Evolutionary conservation across 179 eudicot species (phyloP).

Genomic region (Silene noctiflora): DNA sequence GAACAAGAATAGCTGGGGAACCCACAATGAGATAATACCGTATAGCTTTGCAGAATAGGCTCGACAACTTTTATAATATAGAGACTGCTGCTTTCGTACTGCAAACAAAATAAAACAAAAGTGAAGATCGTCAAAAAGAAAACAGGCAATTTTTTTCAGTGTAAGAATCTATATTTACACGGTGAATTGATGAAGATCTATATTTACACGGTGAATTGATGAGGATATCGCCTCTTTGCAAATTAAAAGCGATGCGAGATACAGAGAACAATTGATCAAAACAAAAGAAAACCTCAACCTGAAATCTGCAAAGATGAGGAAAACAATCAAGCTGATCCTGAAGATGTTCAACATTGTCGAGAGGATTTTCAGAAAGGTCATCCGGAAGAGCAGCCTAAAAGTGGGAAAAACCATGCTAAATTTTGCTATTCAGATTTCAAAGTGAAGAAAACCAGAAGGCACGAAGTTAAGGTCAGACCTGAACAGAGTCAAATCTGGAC

Average conservation of each 20-base stretch:
- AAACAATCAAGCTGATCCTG: constrained; percentile 95
- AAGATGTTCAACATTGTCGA: constrained; percentile 90
- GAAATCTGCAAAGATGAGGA: constrained; percentile 85
- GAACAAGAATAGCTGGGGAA: constrained; percentile 7
- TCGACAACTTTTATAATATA: constrained; percentile 57
- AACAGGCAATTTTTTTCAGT: constrained; percentile 3
- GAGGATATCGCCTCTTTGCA: neutral
- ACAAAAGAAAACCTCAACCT: constrained; percentile 40
- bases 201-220: neutral
- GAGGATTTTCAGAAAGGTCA: constrained; percentile 87
- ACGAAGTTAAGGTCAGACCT: constrained; percentile 41
- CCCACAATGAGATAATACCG: constrained; percentile 39
- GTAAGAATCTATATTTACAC: neutral
- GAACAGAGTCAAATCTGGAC: constrained; percentile 89
- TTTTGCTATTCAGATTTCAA: constrained; percentile 4
- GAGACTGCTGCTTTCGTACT: constrained; percentile 75
- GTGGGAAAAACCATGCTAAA: constrained; percentile 11
- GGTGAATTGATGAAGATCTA: neutral
- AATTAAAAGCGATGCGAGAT: neutral
- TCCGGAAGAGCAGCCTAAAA: constrained; percentile 66
- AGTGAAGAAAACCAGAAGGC: constrained; percentile 9
- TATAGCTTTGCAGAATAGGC: constrained; percentile 66
- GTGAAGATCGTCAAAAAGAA: neutral
- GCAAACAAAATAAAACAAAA: constrained; percentile 25
- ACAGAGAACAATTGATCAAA: constrained; percentile 10